Evolutionary conservation across 257 asterid species (phyloP).

Genomic region (Solanum habrochaites): DNA sequence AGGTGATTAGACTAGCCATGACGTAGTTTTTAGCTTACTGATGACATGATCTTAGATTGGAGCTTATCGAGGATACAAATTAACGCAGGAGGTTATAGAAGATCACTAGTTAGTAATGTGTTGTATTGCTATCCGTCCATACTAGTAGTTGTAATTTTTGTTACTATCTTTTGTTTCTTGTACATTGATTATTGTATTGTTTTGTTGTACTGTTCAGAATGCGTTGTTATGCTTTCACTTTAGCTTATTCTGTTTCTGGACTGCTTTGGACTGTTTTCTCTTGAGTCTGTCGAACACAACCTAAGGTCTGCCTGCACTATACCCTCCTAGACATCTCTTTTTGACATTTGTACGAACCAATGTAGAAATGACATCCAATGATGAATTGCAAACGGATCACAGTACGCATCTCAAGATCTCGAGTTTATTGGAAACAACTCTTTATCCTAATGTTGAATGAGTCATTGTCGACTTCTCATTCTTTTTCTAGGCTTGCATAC

Average conservation of each 20-base stretch:
- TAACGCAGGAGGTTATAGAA: neutral
- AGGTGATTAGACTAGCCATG: neutral
- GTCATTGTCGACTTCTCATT: neutral
- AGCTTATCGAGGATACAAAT: neutral
- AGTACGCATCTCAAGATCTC: slow-evolving; percentile 4
- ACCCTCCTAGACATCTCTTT: neutral
- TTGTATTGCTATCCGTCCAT: neutral
- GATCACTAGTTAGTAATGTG: neutral
- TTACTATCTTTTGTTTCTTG: neutral
- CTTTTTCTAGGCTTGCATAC: neutral
- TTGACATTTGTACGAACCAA: slow-evolving; percentile 8
- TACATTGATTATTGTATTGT: neutral
- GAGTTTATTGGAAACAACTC: too few species aligned
- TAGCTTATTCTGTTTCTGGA: neutral
- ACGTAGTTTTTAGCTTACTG: neutral
- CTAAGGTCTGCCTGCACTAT: neutral
- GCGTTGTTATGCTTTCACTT: neutral
- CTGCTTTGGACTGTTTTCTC: neutral
- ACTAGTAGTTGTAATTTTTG: neutral
- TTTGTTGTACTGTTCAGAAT: neutral
- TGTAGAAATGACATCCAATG: slow-evolving; percentile 17
- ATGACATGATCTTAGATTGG: neutral
- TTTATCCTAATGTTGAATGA: neutral
- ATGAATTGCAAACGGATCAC: slow-evolving; percentile 16
- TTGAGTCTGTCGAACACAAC: neutral